Base-by-base conservation (phyloP, 192 early-diverging fungal species). In the Dissophora ornata region DNA sequence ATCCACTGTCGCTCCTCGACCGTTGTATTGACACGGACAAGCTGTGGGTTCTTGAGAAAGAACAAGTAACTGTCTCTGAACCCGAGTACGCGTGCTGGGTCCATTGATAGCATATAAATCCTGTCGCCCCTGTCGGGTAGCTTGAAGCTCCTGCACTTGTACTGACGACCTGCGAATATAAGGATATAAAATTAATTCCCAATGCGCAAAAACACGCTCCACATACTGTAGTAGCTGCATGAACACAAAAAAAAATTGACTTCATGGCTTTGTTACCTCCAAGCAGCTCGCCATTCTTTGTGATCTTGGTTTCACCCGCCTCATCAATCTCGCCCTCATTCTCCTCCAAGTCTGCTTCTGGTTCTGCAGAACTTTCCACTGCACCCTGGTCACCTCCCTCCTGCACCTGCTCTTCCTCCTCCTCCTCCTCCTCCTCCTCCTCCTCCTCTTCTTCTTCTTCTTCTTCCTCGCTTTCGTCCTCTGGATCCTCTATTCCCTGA, bases 11-110 rank as follows among this genome's bases (percentile, higher is more conserved):
- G 87, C 71, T 97, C 96, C 67, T 92, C 85, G 53, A 94, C 89
- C 2, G 87, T 91, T 28, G 90, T 90, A 51, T 85, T 88, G 38
- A 98, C 81, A 26, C 94, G 88, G 10, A 84, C 81, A 64, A 98
- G 80, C 16, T 86, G 80, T 19, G 91, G 90, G 69, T 96, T 95
- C 67, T 89, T 88, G 58, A 92, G 83, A 80, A 97, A 97, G 69
- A 98, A 92, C 40, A 98, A 84, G 84, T 96, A 95, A 54, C 95
- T 94, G 82, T 98, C 97, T 24, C 97, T 89, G 62, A 90, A 94
- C 15, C 93, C 93, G 15, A 94, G 84, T 24, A 86, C 81, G 49
- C 93, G 90, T 19, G 94, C 89, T 32, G 92, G 92, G 61, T 98
- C 97, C 86, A 96, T 93, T 10, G 95, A 90, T 47, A 96, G 84